Base-by-base conservation (phyloP, 2,329 filamentous ascomycete genomes). In the Apiospora malaysiana region DNA sequence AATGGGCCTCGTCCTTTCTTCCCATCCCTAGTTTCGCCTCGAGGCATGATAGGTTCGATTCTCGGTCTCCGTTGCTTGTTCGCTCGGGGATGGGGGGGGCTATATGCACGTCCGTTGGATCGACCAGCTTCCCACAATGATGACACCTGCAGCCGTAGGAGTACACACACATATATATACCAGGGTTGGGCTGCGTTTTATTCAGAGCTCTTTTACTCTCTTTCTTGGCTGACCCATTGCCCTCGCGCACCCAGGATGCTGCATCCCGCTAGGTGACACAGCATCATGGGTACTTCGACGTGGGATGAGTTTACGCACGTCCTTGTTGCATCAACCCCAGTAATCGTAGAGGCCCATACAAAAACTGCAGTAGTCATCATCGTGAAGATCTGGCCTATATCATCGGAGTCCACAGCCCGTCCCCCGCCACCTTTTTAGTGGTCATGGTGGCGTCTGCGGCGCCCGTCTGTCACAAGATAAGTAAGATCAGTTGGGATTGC, bases 391-490 rank as follows among this genome's bases (percentile, higher is more conserved):
- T 40, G 56, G 32, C 56, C 56, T n/a, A 37, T 40, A 63, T n/a
- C 56, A 63, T 40, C n/a, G 56, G 18, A 63, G 56, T 46, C 66
- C 45, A 67, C 40, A 47, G 66, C 45, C 46, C 25, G 37, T 70
- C 56, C 32, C 45, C 32, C 56, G 21, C 56, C 56, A 23, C 56
- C 4, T 32, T 59, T 70, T 59, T 72, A 72, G 70, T 76, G 72
- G 69, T 78, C 74, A 75, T 75, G 77, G 75, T 73, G 80, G 78
- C 80, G 83, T 74, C 80, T 82, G 74, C 77, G 81, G 76, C 73
- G 78, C 70, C 75, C 78, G 77, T 85, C 84, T 85, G 79, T 81
- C 80, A 82, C 79, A 77, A 74, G 76, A 73, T 78, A 63, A 63
- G 74, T 77, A 74, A 76, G 77, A 83, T 85, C 83, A 85, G 84